These are phyloP conservation scores for Sclerotinia minor DNA, from an alignment of 2,329 filamentous ascomycete species.

Conservation along the genomic window DNA sequence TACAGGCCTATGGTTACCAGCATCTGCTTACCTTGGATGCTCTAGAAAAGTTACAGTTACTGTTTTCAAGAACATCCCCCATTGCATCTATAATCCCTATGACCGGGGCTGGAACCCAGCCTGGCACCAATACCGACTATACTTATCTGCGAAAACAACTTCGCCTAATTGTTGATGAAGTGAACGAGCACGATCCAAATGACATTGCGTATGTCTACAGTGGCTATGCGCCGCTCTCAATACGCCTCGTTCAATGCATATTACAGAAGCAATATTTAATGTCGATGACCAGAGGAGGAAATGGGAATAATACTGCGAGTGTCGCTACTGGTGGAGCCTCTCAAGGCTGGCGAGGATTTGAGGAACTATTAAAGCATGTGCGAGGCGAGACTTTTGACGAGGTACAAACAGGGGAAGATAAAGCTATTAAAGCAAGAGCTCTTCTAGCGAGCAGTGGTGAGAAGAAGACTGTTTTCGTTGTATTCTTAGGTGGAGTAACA, in stretches of 20 bases:
- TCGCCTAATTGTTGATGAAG: conserved; percentile 89
- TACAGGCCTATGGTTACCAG: conserved; percentile 93
- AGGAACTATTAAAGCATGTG: conserved; percentile 85
- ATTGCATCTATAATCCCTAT: conserved; percentile 81
- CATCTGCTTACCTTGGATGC: conserved; percentile 87
- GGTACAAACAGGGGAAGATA: conserved; percentile 87
- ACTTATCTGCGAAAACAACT: conserved; percentile 82
- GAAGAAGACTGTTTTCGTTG: conserved; percentile 89
- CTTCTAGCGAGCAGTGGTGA: conserved; percentile 73
- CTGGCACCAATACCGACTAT: conserved; percentile 83
- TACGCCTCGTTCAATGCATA: conserved; percentile 88
- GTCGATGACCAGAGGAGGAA: conserved; percentile 65
- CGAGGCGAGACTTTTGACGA: conserved; percentile 89
- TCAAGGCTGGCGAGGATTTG: conserved; percentile 90
- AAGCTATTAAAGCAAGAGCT: conserved; percentile 82
- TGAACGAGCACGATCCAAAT: conserved; percentile 90
- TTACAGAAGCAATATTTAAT: conserved; percentile 85
- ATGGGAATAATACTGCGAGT: conserved; percentile 49
- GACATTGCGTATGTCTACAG: conserved; percentile 98
- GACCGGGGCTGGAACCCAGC: conserved; percentile 54
- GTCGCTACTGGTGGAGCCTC: conserved; percentile 57
- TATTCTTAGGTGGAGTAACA: conserved; percentile 95
- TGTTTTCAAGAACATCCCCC: conserved; percentile 74
- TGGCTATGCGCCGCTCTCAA: conserved; percentile 89
- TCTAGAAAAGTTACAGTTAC: conserved; percentile 85